phyloP scores from a whole-genome alignment of 495 filamentous ascomycete species.

The Aspergillus panamensis region DNA sequence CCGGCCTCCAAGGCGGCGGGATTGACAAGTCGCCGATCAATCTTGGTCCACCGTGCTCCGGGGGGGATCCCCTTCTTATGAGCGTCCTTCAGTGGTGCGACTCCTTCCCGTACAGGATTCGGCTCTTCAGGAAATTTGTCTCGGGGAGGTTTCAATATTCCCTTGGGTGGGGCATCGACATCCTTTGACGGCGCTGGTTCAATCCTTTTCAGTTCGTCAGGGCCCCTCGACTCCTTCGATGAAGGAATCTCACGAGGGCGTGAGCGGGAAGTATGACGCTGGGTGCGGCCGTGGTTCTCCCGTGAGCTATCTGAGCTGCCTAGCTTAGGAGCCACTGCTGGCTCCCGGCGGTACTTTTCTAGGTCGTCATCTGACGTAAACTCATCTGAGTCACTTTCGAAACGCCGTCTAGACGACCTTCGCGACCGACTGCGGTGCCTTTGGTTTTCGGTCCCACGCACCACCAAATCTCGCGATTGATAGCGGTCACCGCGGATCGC shows the following conservation, averaged over 20 bases:
- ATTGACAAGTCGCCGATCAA: constrained; percentile 77
- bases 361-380: constrained; percentile 40
- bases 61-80: constrained; percentile 69
- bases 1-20: constrained; percentile 72
- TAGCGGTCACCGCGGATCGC: constrained; percentile 17
- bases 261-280: constrained; percentile 27
- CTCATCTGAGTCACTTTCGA: constrained; percentile 31
- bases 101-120: constrained; percentile 78
- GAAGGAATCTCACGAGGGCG: constrained; percentile 23
- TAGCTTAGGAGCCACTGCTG: constrained; percentile 22
- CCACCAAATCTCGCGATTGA: constrained; percentile 11
- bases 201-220: constrained; percentile 28
- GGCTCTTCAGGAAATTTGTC: constrained; percentile 76
- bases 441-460: constrained; percentile 9
- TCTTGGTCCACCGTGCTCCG: constrained; percentile 84
- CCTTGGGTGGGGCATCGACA: constrained; percentile 50
- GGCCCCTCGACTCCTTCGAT: constrained; percentile 7
- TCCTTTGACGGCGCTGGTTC: constrained; percentile 34
- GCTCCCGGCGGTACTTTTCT: constrained; percentile 35
- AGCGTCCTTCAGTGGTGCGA: constrained; percentile 80
- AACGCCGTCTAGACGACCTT: constrained; percentile 29
- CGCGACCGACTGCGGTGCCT: constrained; percentile 28
- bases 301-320: constrained; percentile 22
- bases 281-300: constrained; percentile 12
- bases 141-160: constrained; percentile 69